Base-by-base conservation (phyloP, 306 rosid genomes). In the Carpinus fangiana region DNA sequence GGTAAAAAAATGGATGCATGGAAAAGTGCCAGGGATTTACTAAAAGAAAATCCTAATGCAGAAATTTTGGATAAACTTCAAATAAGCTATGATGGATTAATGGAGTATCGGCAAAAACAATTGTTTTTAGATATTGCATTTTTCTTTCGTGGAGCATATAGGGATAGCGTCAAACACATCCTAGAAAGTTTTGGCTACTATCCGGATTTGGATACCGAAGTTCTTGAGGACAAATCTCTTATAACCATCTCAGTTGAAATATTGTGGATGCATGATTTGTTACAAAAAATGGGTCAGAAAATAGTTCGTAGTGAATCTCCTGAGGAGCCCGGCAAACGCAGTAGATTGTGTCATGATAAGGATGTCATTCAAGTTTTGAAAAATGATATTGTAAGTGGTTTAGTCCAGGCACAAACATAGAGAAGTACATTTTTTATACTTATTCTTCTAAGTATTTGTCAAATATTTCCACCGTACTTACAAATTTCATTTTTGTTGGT, bases 81-180 rank as follows among this genome's bases (percentile, higher is more conserved):
- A n/a, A 76, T 76, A 76, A 81, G 80, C 56, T 81, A 60, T 76
- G 77, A 76, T 67, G 73, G 66, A 79, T 41, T n/a, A n/a, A n/a
- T 81, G 41, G 69, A 76, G 43, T 60, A 76, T n/a, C 70, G 10
- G 43, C 10, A 18, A 48, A 10, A 76, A 81, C 43, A 70, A 51
- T 68, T 81, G 64, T 81, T 47, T 47, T 47, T 47, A 47, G 52
- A 47, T 81, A 81, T 81, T 61, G 84, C 81, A 2, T 81, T 81
- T 23, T 81, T 81, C 48, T 81, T 76, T 8, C 76, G 59, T 46
- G 77, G 77, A 16, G 70, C 72, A 77, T 38, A 70, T 52, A 70
- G 12, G 70, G 43, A 75, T 23, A 52, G 50, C 21, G 77, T 70
- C 69, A n/a, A n/a, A 50, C 54, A 76, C 4, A 76, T 61, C 70